These are phyloP conservation scores for Gynochthodes officinalis DNA, from an alignment of 257 asterid genomes.

Conservation along the genomic window DNA sequence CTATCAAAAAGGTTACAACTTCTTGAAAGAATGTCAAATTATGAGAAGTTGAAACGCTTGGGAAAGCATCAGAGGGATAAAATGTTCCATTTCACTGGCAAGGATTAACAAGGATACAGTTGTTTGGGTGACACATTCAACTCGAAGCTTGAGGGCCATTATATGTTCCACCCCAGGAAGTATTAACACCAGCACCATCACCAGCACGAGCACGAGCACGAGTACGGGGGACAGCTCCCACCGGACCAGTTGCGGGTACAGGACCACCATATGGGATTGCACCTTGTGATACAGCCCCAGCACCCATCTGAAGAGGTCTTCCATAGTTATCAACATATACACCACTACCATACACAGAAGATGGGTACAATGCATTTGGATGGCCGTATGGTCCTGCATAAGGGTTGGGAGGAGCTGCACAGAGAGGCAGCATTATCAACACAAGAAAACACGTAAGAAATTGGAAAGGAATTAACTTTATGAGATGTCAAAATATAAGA, in stretches of 20 bases:
- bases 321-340: constrained; percentile 30
- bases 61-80: not conserved
- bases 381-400: constrained; percentile 27
- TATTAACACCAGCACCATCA: constrained; percentile 18
- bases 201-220: constrained; percentile 7
- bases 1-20: not conserved
- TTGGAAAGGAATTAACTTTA: not conserved
- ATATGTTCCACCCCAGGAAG: constrained; percentile 39
- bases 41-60: not conserved
- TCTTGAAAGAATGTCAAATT: not conserved
- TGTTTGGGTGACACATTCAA: constrained; percentile 20
- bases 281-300: constrained; percentile 30
- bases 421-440: constrained; percentile 15
- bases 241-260: constrained; percentile 25
- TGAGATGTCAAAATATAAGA: constrained; percentile 11
- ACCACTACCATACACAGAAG: constrained; percentile 31
- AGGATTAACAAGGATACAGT: not conserved
- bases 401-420: constrained; percentile 42
- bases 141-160: constrained; percentile 29
- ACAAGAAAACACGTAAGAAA: constrained; percentile 2
- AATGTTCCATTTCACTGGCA: too few relatives aligned
- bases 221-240: constrained; percentile 11
- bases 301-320: constrained; percentile 26
- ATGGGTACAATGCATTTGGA: constrained; percentile 33
- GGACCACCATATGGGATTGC: constrained; percentile 36